Base-by-base conservation (phyloP, 2,329 filamentous ascomycete genomes). In the Penicillium sp. region DNA sequence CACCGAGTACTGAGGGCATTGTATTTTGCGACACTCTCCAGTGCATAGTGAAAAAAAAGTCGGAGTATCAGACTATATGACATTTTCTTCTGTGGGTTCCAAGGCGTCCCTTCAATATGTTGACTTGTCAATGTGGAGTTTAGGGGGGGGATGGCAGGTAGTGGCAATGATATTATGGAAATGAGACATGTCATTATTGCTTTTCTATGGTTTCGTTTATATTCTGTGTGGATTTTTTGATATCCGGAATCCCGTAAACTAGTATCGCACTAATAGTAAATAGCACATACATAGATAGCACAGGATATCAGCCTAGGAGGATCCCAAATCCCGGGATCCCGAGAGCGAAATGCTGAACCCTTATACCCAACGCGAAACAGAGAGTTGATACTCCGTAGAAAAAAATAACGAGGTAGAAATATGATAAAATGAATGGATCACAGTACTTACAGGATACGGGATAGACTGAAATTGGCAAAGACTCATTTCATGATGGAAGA, bases 151-250 rank as follows among this genome's bases (percentile, higher is more conserved):
- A 50, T 20, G 50, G 50, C 40, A 54, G 52, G 45, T 49, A 50
- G 46, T 55, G 45, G 38, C 52, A 50, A 55, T 55, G 52, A 55
- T 50, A 55, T 50, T 50, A 55, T 55, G 52, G 43, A 55, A 50
- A 55, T 55, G 52, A 55, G 52, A 50, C 22, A 55, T 55, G 52
- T 54, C 46, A 43, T 44, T 55, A 43, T 55, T 55, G 32, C 44
- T 54, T 24, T 49, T 49, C 29, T 34, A 34, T 3, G 34, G 18
- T 24, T 42, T 31, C 5, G 5, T 51, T 45, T 22, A 16, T 7
- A 32, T 10, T 29, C 16, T 6, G 24, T 14, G 22, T 31, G n/a
- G 7, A 13, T 16, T 14, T 20, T n/a, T 14, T 26, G 3, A 48
- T 48, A 48, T 18, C 10, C 34, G 2, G 18, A n/a, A 13, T 39